Conservation (phyloP, 2,329 filamentous ascomycete species). For the Exophiala dermatitidis region DNA sequence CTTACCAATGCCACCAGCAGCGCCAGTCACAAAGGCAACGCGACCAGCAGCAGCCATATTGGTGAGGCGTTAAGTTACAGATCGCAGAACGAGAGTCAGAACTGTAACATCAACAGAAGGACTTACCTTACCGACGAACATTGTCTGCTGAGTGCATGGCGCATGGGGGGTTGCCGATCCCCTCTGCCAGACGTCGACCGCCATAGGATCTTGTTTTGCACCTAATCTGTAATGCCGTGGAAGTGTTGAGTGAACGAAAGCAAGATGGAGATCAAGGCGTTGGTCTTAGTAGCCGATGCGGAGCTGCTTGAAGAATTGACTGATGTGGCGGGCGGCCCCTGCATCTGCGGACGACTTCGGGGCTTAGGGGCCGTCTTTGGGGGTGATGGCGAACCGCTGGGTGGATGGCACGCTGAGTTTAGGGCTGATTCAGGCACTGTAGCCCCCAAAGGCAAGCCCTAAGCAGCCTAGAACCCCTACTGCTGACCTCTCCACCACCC, state of each 20-base stretch:
- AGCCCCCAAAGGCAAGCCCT: too few relatives aligned
- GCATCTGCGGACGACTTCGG: too few relatives aligned
- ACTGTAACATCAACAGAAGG: background rate
- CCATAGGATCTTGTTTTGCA: too few relatives aligned
- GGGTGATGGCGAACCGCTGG: too few relatives aligned
- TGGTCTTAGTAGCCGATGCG: background rate
- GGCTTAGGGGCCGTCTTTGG: too few relatives aligned
- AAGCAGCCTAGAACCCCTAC: too few relatives aligned
- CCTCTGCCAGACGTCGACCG: too few relatives aligned
- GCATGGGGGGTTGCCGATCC: too few relatives aligned
- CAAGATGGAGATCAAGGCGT: background rate
- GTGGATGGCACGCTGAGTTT: too few relatives aligned
- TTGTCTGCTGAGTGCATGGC: background rate
- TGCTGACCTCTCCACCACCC: too few relatives aligned
- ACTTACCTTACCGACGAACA: background rate
- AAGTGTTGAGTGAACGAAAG: background rate
- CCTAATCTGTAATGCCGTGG: background rate
- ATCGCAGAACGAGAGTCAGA: background rate
- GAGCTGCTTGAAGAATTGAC: background rate
- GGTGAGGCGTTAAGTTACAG: background rate
- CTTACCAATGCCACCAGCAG: slow-evolving; percentile 17
- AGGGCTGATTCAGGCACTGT: too few relatives aligned
- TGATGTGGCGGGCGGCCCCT: too few relatives aligned
- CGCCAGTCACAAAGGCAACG: slow-evolving; percentile 19
- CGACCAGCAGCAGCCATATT: slow-evolving; percentile 6